Percentiles rank a stretch among this genome's conserved stretches.
phyloP scores from a whole-genome alignment of 192 early-diverging fungal species.

The Gaertneriomyces sp. region DNA sequence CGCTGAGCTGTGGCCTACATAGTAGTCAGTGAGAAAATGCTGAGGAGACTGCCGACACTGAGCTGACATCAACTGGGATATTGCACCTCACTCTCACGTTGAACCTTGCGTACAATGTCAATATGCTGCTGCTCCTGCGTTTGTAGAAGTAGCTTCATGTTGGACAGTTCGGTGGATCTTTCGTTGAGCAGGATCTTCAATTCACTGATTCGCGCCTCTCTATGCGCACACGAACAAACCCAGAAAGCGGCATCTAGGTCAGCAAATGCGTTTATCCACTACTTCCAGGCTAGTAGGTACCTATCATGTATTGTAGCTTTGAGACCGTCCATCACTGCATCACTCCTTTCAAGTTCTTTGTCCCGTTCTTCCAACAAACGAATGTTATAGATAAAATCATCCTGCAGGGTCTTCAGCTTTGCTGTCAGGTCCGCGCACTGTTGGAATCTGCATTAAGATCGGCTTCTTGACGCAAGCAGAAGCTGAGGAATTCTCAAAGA shows the following conservation, averaged over 20 bases:
- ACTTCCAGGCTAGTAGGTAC: conserved; percentile 7
- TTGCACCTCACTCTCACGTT: conserved; percentile 32
- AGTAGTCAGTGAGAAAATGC: no score
- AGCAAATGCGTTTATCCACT: neutral
- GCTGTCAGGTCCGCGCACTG: conserved; percentile 12
- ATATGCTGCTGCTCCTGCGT: conserved; percentile 38
- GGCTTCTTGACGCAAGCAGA: neutral
- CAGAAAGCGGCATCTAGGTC: neutral
- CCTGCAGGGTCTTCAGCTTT: conserved; percentile 20
- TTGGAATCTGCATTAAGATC: neutral
- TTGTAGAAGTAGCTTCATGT: conserved; percentile 22
- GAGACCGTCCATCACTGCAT: conserved; percentile 21
- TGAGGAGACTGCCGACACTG: no score
- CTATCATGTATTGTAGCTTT: conserved; percentile 26
- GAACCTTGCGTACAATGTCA: conserved; percentile 27
- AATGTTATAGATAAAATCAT: conserved; percentile 45
- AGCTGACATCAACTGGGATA: neutral
- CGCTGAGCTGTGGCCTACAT: conserved; percentile 4
- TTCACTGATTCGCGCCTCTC: conserved; percentile 33
- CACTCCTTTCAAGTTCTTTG: conserved; percentile 34
- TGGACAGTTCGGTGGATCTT: conserved; percentile 22
- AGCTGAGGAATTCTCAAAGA: neutral
- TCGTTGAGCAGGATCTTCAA: conserved; percentile 32
- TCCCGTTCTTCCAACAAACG: conserved; percentile 38
- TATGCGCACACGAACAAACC: conserved; percentile 2